A percentile compares a stretch with the other conserved stretches of the same genome.
These are phyloP conservation scores for Lactuca sativa DNA, from an alignment of 129 eudicot genomes.

Conservation along the genomic window DNA sequence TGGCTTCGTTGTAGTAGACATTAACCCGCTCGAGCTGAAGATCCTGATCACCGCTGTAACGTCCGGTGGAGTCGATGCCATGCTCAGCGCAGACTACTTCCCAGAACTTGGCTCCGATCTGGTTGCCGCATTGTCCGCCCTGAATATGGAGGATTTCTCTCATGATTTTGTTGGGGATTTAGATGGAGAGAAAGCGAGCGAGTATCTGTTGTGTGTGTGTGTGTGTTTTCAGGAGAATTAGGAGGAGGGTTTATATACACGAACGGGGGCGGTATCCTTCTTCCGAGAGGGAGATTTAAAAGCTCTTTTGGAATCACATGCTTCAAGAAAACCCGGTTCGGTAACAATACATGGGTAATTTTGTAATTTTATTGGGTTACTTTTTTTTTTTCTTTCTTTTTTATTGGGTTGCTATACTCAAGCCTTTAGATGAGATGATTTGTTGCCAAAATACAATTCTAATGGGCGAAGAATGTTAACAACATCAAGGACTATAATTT, in stretches of 20 bases:
- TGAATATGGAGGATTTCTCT: constrained; percentile 82
- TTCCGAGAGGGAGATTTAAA: constrained; percentile 22
- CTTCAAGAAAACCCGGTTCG: constrained; percentile 1
- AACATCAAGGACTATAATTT: too few relatives aligned
- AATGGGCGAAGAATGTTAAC: too few relatives aligned
- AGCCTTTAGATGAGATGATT: too few relatives aligned
- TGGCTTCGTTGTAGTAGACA: constrained; percentile 78
- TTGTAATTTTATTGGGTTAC: too few relatives aligned
- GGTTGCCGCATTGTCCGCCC: constrained; percentile 88
- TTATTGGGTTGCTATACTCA: too few relatives aligned
- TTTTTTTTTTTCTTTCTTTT: too few relatives aligned
- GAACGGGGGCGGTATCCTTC: neutral
- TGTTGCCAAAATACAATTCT: too few relatives aligned
- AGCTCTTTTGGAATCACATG: neutral
- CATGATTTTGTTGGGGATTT: constrained; percentile 37
- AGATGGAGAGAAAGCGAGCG: constrained; percentile 13
- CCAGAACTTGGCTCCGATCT: constrained; percentile 85
- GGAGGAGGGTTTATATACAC: constrained; percentile 29
- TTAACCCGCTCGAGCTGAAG: constrained; percentile 73
- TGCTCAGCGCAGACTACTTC: constrained; percentile 76
- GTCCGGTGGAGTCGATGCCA: constrained; percentile 77
- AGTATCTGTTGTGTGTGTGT: neutral
- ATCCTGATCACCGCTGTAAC: constrained; percentile 50
- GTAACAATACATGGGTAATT: neutral
- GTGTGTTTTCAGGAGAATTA: constrained; percentile 22